These are phyloP conservation scores for Coemansia reversa DNA, from an alignment of 192 early-diverging fungal genomes.

Conservation along the genomic window DNA sequence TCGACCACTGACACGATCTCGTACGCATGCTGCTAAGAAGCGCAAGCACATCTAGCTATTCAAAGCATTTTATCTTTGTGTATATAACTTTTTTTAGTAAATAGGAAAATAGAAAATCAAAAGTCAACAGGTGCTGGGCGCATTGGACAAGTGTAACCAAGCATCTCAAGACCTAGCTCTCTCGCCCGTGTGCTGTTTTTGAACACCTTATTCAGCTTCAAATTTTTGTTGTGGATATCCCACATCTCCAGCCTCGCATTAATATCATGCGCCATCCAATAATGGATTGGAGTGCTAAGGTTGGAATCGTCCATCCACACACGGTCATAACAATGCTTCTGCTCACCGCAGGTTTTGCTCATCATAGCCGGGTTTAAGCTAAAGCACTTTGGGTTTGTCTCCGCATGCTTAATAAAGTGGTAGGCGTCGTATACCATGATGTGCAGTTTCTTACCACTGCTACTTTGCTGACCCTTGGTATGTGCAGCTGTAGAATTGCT, in stretches of 20 bases:
- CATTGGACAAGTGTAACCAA: conserved; percentile 50
- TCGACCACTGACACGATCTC: too few species aligned
- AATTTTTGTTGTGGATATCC: conserved; percentile 35
- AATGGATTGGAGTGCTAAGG: conserved; percentile 32
- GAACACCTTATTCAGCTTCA: conserved; percentile 43
- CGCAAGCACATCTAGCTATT: not conserved
- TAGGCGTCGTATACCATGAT: conserved; percentile 54
- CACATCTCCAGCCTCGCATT: conserved; percentile 43
- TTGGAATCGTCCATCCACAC: conserved; percentile 52
- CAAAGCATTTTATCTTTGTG: not conserved
- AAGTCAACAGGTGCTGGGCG: conserved; percentile 30
- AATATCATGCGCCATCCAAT: conserved; percentile 42
- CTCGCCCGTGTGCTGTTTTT: conserved; percentile 32
- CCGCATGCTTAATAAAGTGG: conserved; percentile 50
- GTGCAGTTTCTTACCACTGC: conserved; percentile 17
- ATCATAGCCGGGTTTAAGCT: conserved; percentile 26
- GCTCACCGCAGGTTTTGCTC: conserved; percentile 37
- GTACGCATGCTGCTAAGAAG: not conserved
- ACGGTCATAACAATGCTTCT: conserved; percentile 43
- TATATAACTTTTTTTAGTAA: not conserved
- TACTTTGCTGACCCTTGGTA: not conserved
- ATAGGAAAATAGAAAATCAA: conserved; percentile 9
- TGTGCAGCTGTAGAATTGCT: not conserved
- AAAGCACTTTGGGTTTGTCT: conserved; percentile 38
- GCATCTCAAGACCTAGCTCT: conserved; percentile 50